A percentile compares a stretch with the other conserved stretches of the same genome.
These are phyloP conservation scores for Vickermania ingenoplastis DNA, from an alignment of 208 protist genomes.

Conservation along the genomic window DNA sequence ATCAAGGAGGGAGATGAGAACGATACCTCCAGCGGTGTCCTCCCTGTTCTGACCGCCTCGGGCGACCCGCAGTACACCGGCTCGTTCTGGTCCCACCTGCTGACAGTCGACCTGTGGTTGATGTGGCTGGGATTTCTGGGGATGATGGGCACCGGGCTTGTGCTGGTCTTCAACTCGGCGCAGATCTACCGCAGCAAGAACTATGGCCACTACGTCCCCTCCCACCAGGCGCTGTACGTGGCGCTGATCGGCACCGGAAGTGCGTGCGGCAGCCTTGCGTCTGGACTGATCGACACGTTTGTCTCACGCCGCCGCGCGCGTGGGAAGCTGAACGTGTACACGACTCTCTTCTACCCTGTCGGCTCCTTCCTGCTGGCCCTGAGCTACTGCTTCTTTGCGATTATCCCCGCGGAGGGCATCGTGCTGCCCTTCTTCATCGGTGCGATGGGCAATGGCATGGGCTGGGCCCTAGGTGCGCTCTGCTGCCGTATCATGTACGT, in stretches of 20 bases:
- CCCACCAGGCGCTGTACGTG: constrained; percentile 33
- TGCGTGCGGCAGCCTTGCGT: constrained; percentile 39
- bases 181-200: constrained; percentile 43
- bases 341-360: constrained; percentile 31
- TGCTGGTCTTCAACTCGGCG: constrained; percentile 52
- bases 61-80: constrained; percentile 8
- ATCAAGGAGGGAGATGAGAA: too few species aligned
- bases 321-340: constrained; percentile 21
- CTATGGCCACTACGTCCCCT: constrained; percentile 17
- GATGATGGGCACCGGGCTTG: constrained; percentile 46
- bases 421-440: constrained; percentile 44
- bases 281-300: constrained; percentile 34
- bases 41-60: constrained; percentile 4
- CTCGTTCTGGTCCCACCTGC: neutral
- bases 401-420: constrained; percentile 24
- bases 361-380: constrained; percentile 23
- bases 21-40: constrained; percentile 6
- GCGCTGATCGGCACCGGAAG: constrained; percentile 49
- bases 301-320: constrained; percentile 20
- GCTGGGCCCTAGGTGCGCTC: constrained; percentile 37
- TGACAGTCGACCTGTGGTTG: constrained; percentile 7
- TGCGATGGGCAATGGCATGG: constrained; percentile 51
- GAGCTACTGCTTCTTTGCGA: constrained; percentile 27
- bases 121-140: constrained; percentile 40
- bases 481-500: constrained; percentile 29